Conservation (phyloP, 495 filamentous ascomycete species). For the Hypoxylon cercidicola region DNA sequence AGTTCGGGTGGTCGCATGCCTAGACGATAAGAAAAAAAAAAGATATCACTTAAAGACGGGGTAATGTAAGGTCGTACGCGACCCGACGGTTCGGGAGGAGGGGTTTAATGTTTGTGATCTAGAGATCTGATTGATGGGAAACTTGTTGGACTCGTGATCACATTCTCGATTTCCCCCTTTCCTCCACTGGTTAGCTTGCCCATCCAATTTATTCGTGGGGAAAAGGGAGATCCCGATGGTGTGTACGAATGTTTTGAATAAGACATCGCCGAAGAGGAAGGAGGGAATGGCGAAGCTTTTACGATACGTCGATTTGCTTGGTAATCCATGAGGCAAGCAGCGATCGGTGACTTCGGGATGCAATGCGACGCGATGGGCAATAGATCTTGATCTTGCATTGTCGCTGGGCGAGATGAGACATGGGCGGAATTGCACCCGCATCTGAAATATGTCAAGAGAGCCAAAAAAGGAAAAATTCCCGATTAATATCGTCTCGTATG, state of each 20-base stretch:
- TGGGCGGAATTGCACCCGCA: slow-evolving; percentile 16
- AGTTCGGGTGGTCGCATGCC: slow-evolving; percentile 6
- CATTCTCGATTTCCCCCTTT: slow-evolving; percentile 5
- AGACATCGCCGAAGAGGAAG: too few species aligned
- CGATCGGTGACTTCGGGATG: background rate
- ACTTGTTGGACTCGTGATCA: slow-evolving; percentile 20
- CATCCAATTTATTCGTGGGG: slow-evolving; percentile 13
- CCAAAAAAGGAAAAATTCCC: slow-evolving; percentile 20
- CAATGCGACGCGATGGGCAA: slow-evolving; percentile 14
- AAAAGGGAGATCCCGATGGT: background rate
- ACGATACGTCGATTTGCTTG: slow-evolving; percentile 2
- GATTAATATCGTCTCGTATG: slow-evolving; percentile 23
- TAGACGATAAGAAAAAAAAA: slow-evolving; percentile 17
- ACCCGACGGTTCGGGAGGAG: slow-evolving; percentile 40
- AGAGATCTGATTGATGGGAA: slow-evolving; percentile 41
- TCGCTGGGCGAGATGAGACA: slow-evolving; percentile 31
- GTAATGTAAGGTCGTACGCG: slow-evolving; percentile 41
- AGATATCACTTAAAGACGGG: slow-evolving; percentile 39
- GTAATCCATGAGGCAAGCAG: background rate
- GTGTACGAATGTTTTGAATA: too few species aligned
- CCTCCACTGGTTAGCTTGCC: slow-evolving; percentile 14
- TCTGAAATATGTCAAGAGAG: slow-evolving; percentile 9
- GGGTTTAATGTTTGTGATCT: slow-evolving; percentile 33
- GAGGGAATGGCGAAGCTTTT: too few species aligned
- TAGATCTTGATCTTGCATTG: slow-evolving; percentile 31